Base-by-base conservation (phyloP, 192 early-diverging fungal genomes). In the Kappamyces sp. region DNA sequence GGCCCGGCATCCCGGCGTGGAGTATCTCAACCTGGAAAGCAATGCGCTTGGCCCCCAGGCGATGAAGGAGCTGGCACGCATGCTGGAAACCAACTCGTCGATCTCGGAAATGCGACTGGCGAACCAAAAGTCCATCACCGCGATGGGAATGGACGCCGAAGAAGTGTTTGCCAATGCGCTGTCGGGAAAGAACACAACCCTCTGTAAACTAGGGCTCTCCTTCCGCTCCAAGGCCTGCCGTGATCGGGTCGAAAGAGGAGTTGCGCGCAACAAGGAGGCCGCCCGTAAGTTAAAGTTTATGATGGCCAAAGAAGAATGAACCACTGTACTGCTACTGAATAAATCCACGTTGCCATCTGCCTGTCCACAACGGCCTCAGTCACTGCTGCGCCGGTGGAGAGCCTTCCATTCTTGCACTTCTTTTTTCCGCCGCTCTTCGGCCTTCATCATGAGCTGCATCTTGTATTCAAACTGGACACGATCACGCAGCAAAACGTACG, bases 261-360 rank as follows among this genome's bases (percentile, higher is more conserved):
- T 79, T 38, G 73, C 72, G 29, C 54, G 77, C 38, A 79, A 79
- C 62, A 73, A 76, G 63, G 77, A 79, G 38, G 66, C 66, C 43
- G 77, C 65, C 12, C 54, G 70, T 33, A 68, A 62, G 46, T 8
- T n/a, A 3, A 9, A 63, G 8, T 52, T 64, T 47, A 57, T 54
- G 37, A 31, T 34, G 5, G n/a, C n/a, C n/a, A n/a, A n/a, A n/a
- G n/a, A n/a, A n/a, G n/a, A n/a, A n/a, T n/a, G n/a, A n/a, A n/a
- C n/a, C n/a, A n/a, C n/a, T n/a, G n/a, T n/a, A n/a, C n/a, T n/a
- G n/a, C n/a, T n/a, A n/a, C n/a, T n/a, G n/a, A n/a, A n/a, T n/a
- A n/a, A n/a, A n/a, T n/a, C n/a, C n/a, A n/a, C n/a, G n/a, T n/a
- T n/a, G n/a, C n/a, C n/a, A n/a, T n/a, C n/a, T n/a, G n/a, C n/a